Evolutionary conservation across 805 yeast species (phyloP).

Genomic region (Wickerhamomyces chaumierensis): DNA sequence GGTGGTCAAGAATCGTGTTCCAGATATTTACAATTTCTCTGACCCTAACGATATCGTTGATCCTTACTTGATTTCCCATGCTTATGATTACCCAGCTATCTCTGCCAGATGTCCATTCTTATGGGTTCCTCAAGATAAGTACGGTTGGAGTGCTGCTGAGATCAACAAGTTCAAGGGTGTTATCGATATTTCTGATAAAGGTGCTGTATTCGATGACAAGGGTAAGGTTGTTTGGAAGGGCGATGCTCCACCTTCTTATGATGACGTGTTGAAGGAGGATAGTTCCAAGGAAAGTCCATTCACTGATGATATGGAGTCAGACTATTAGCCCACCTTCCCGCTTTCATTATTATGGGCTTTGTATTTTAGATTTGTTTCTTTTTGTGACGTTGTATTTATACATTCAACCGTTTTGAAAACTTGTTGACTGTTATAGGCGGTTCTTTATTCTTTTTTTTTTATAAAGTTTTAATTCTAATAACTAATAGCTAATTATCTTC

Average conservation of each 20-base stretch:
- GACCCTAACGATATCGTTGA: conserved; percentile 28
- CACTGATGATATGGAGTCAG: background rate
- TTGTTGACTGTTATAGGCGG: no score
- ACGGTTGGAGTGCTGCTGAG: conserved; percentile 62
- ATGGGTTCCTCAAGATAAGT: conserved; percentile 88
- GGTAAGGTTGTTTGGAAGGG: conserved; percentile 38
- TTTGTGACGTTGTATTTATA: no score
- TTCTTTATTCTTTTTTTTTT: no score
- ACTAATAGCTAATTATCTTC: no score
- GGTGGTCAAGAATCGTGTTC: conserved; percentile 38
- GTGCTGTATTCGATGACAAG: conserved; percentile 44
- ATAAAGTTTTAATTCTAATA: no score
- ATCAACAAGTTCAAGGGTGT: conserved; percentile 43
- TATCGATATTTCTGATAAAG: conserved; percentile 56
- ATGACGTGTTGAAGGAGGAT: conserved; percentile 6
- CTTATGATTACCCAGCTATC: conserved; percentile 71
- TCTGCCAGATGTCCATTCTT: conserved; percentile 58
- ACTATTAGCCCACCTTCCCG: no score
- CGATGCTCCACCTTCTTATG: conserved; percentile 33
- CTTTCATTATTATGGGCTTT: no score
- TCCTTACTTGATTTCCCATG: conserved; percentile 36
- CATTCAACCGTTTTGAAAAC: no score
- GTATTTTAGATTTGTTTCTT: no score
- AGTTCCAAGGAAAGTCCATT: conserved; percentile 20
- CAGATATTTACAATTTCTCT: conserved; percentile 45